These are phyloP conservation scores for Pyrenochaeta sp. DNA, from an alignment of 2,329 filamentous ascomycete genomes.

Conservation along the genomic window DNA sequence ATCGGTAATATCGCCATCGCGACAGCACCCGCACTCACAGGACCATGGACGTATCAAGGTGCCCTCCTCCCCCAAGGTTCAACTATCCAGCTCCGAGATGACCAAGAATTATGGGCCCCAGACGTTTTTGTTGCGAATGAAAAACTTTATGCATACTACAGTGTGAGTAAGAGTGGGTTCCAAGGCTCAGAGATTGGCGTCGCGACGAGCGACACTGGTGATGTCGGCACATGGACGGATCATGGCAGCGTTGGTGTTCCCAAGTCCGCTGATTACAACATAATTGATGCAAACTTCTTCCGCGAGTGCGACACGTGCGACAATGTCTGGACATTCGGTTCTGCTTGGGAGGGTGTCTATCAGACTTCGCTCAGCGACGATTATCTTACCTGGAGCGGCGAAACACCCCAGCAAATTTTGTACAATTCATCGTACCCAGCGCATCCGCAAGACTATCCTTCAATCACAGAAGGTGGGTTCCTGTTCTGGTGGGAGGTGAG, in stretches of 20 bases:
- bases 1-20: conserved; percentile 59
- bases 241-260: conserved; percentile 56
- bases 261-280: conserved; percentile 50
- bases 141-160: conserved; percentile 68
- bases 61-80: conserved; percentile 54
- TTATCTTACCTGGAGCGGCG: conserved; percentile 10
- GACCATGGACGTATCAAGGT: conserved; percentile 59
- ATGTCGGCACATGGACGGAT: conserved; percentile 65
- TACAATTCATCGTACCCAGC: conserved; percentile 12
- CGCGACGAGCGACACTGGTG: conserved; percentile 55
- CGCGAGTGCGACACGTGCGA: conserved; percentile 27
- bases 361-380: conserved; percentile 58
- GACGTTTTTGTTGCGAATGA: conserved; percentile 30
- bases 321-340: conserved; percentile 67
- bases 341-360: conserved; percentile 70
- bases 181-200: conserved; percentile 67
- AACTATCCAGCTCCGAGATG: conserved; percentile 44
- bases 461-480: conserved; percentile 58
- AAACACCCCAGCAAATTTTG: conserved; percentile 5
- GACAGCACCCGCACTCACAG: conserved; percentile 54
- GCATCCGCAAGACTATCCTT: conserved; percentile 24
- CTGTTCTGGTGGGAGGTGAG: conserved; percentile 59
- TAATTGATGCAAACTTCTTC: conserved; percentile 59
- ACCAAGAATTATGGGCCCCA: conserved; percentile 15
- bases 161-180: conserved; percentile 66